Base-by-base conservation (phyloP, 345 rosid species). In the Gossypium arboreum region DNA sequence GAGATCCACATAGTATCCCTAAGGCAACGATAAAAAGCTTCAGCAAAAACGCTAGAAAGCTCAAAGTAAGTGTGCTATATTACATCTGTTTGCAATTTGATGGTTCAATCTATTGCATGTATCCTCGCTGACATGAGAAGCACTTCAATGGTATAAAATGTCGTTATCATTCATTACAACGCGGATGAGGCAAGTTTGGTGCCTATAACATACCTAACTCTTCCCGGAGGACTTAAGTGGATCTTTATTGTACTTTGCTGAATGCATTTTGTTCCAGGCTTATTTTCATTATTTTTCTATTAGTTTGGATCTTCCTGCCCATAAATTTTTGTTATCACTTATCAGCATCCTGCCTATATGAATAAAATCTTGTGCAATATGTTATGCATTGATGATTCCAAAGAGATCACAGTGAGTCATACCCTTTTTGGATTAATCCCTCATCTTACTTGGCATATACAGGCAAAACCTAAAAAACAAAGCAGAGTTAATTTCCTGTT, bases 1-100 rank as follows among this genome's bases (percentile, higher is more conserved):
- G 92, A 81, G 92, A 93, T 75, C 83, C 91, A 16, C 70, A 76
- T 77, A 87, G 88, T 85, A 89, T 94, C 71, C 74, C 92, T 39
- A 91, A 86, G 80, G 72, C 91, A 69, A 86, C 83, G 24, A 85
- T 94, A 78, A 90, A 85, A 79, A 86, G 81, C 84, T 94, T 94
- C 85, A 90, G 98, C 59, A 92, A 86, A 82, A 94, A 91, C 83
- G 90, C 97, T 58, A 86, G 97, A 83, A 94, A 94, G 83, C 86
- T 94, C 55, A 92, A 85, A 84, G 98, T 92, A 80, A 85, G 87
- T 72, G 50, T 76, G 48, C 69, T 73, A 41, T 72, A 75, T 47
- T 74, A 34, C 16, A 63, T 47, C 9, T 69, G 16, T 68, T 17
- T 62, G 20, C 57, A 67, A 70, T 55, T 78, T 22, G 54, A 24